Evolutionary conservation across 768 basidiomycete species (phyloP).

Genomic region (Tricholoma bakamatsutake): DNA sequence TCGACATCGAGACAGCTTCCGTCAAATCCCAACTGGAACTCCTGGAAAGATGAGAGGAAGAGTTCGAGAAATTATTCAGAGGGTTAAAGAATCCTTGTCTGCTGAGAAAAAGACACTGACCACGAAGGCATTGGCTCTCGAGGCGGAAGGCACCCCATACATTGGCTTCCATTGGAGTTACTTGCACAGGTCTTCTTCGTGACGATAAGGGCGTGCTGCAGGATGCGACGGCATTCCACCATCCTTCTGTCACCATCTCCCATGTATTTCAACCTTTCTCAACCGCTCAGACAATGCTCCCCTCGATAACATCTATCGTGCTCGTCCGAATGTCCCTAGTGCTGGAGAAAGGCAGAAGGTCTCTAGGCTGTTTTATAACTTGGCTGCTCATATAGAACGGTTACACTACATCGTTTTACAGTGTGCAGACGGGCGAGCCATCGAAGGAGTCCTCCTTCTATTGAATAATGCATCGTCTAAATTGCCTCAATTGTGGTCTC

Average conservation of each 20-base stretch:
- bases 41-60: slow-evolving; percentile 31
- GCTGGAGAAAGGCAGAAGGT: neutral
- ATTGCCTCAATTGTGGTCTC: neutral
- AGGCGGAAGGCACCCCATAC: slow-evolving; percentile 39
- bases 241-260: slow-evolving; percentile 34
- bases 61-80: slow-evolving; percentile 34
- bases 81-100: slow-evolving; percentile 28
- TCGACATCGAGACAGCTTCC: slow-evolving; percentile 32
- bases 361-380: neutral
- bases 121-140: slow-evolving; percentile 22
- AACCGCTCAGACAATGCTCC: slow-evolving; percentile 13
- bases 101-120: slow-evolving; percentile 28
- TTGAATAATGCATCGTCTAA: neutral
- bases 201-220: slow-evolving; percentile 19
- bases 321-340: neutral
- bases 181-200: slow-evolving; percentile 38
- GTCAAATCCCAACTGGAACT: slow-evolving; percentile 32
- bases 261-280: slow-evolving; percentile 34
- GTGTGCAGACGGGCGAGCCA: neutral
- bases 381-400: neutral
- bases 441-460: neutral
- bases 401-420: neutral
- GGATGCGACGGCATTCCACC: slow-evolving; percentile 14
- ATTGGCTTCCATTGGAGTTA: slow-evolving; percentile 47
- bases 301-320: slow-evolving; percentile 2